Evolutionary conservation across 441 rosid species (phyloP).

Genomic region (Monsonia emarginata): DNA sequence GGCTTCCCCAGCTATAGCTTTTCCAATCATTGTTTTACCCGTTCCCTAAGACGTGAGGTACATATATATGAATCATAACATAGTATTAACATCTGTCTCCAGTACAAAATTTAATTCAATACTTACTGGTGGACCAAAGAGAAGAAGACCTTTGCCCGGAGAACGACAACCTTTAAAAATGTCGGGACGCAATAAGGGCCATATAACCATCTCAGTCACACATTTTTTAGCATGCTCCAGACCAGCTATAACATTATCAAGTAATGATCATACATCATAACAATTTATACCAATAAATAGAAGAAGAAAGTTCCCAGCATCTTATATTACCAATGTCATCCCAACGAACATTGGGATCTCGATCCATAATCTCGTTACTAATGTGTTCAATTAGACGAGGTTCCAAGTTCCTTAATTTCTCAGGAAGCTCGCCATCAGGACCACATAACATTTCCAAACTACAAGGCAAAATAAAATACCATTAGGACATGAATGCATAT

Average conservation of each 20-base stretch:
- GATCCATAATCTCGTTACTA: slow-evolving; percentile 93
- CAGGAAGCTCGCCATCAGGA: slow-evolving; percentile 95
- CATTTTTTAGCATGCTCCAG: slow-evolving; percentile 97
- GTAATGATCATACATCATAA: slow-evolving; percentile 21
- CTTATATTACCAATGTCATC: slow-evolving; percentile 69
- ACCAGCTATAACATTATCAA: slow-evolving; percentile 52
- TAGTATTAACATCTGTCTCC: slow-evolving; percentile 5
- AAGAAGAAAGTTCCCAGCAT: slow-evolving; percentile 14
- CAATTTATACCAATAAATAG: slow-evolving; percentile 8
- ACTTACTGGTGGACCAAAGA: slow-evolving; percentile 91
- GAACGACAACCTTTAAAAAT: slow-evolving; percentile 90
- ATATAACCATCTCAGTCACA: slow-evolving; percentile 94
- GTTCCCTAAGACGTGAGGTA: slow-evolving; percentile 55
- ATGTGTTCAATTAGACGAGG: slow-evolving; percentile 93
- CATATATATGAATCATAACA: slow-evolving; percentile 11
- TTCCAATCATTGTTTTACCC: slow-evolving; percentile 94
- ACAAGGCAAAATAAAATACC: slow-evolving; percentile 10
- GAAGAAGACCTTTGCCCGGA: slow-evolving; percentile 96
- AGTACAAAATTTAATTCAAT: slow-evolving; percentile 16
- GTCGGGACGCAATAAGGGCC: slow-evolving; percentile 92
- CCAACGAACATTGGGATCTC: slow-evolving; percentile 91
- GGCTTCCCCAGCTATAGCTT: slow-evolving; percentile 98
- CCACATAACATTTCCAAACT: slow-evolving; percentile 92
- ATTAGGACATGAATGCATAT: slow-evolving; percentile 7
- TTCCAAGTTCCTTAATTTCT: slow-evolving; percentile 83